Conservation (phyloP, 78 protist species). For the Cavenderia fasciculata region DNA sequence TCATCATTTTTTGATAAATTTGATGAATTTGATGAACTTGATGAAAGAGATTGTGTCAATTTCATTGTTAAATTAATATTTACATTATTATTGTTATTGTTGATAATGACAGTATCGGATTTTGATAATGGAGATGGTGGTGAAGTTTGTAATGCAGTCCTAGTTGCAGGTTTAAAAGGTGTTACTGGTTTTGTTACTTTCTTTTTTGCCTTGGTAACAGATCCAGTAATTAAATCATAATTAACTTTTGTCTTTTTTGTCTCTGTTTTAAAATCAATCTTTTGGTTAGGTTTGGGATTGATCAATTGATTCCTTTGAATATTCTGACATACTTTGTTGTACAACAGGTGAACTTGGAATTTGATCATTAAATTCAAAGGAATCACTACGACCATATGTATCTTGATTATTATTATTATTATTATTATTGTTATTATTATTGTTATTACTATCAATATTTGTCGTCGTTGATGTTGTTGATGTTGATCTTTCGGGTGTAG, state of each 20-base stretch:
- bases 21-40: not conserved
- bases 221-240: constrained; percentile 19
- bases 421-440: not conserved
- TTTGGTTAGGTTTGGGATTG: too few species aligned
- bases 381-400: too few species aligned
- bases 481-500: not conserved
- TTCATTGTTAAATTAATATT: not conserved
- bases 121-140: not conserved
- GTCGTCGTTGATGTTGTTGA: not conserved
- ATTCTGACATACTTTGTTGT: too few species aligned
- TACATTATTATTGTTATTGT: not conserved
- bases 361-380: too few species aligned
- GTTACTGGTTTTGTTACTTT: too few species aligned
- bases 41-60: not conserved
- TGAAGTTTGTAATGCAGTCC: not conserved
- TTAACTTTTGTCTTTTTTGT: not conserved
- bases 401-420: too few species aligned
- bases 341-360: too few species aligned
- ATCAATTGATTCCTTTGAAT: too few species aligned
- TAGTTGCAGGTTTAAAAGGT: too few species aligned
- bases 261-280: too few species aligned
- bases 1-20: not conserved
- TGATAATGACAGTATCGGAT: not conserved
- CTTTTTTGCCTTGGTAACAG: constrained; percentile 2
- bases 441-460: not conserved